Base-by-base conservation (phyloP, 805 yeast genomes). In the Kazachstania africana region DNA sequence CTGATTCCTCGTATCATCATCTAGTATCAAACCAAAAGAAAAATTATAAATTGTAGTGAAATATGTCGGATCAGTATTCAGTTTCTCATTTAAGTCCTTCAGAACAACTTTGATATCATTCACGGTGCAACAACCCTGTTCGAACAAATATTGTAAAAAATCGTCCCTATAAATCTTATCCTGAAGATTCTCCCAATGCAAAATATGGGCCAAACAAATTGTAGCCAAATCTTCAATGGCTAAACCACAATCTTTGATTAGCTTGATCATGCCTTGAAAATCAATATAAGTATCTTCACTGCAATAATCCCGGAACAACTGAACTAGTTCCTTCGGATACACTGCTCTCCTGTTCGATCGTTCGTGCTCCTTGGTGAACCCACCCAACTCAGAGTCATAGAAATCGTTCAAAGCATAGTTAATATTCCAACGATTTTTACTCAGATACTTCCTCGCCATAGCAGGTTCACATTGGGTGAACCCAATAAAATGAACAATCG, bases 161-260 rank as follows among this genome's bases (percentile, higher is more conserved):
- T 40, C 44, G 8, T 41, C 47, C 30, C 33, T 33, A 10, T 39
- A 31, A 9, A 54, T 47, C 1, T 42, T 40, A 22, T 43, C 43
- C 3, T 37, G 31, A 4, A 51, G 31, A 12, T 32, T 31, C 9
- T 38, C 25, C 38, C 53, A 68, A 24, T 72, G 68, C 29, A 88
- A 59, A 31, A 78, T 65, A 44, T 72, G 75, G 0, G 91, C 83
- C 8, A 88, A 51, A 1, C 80, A 73, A 27, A 88, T 60, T 3
- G 83, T 77, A 5, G 63, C 68, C 6, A 72, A 63, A 47, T 87
- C 85, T 42, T 88, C 97, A 1, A 85, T 78, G 10, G 72, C 72
- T 24, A 78, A 63, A 0, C 70, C 75, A 28, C 88, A 56, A 43
- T 78, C 94, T 12, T 63, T 64, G 15, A 88, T 59, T 44, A 76